Conservation (phyloP, 2,329 filamentous ascomycete species). For the Alternaria ventricosa region DNA sequence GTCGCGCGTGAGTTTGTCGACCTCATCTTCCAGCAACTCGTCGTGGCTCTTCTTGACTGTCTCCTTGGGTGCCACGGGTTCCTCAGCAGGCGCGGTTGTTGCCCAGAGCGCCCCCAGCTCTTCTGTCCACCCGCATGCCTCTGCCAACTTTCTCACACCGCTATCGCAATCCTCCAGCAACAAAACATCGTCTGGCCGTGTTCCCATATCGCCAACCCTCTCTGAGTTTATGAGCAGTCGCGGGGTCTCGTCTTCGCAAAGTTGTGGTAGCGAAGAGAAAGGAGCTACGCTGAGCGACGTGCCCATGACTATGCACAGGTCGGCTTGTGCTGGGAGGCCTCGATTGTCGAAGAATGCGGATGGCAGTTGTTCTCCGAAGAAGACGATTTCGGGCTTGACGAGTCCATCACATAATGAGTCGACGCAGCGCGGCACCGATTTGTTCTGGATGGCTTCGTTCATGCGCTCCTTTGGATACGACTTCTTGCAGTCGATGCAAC, state of each 20-base stretch:
- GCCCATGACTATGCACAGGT: slow-evolving; percentile 84
- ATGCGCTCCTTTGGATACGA: slow-evolving; percentile 77
- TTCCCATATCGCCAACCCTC: slow-evolving; percentile 78
- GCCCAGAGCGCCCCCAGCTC: slow-evolving; percentile 83
- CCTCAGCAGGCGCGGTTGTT: slow-evolving; percentile 60
- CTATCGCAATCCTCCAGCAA: slow-evolving; percentile 82
- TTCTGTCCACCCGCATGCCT: slow-evolving; percentile 81
- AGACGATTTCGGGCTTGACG: slow-evolving; percentile 94
- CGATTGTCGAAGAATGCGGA: slow-evolving; percentile 67
- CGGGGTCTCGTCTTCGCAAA: slow-evolving; percentile 68
- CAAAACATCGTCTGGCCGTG: slow-evolving; percentile 81
- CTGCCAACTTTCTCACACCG: slow-evolving; percentile 78
- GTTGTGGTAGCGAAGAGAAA: slow-evolving; percentile 79
- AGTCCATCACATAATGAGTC: slow-evolving; percentile 71
- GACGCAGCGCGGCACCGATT: slow-evolving; percentile 73
- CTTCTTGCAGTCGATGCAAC: slow-evolving; percentile 85
- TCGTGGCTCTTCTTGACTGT: slow-evolving; percentile 58
- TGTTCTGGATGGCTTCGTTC: slow-evolving; percentile 69
- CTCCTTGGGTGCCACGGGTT: slow-evolving; percentile 1
- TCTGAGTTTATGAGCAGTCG: slow-evolving; percentile 89
- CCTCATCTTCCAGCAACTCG: slow-evolving; percentile 63
- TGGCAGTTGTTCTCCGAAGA: slow-evolving; percentile 82
- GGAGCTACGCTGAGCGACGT: slow-evolving; percentile 88
- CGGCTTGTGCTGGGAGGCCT: slow-evolving; percentile 65
- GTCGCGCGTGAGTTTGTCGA: slow-evolving; percentile 64